Evolutionary conservation across 1,284 basidiomycete species (phyloP).

Genomic region (Cryptococcus wingfieldii): DNA sequence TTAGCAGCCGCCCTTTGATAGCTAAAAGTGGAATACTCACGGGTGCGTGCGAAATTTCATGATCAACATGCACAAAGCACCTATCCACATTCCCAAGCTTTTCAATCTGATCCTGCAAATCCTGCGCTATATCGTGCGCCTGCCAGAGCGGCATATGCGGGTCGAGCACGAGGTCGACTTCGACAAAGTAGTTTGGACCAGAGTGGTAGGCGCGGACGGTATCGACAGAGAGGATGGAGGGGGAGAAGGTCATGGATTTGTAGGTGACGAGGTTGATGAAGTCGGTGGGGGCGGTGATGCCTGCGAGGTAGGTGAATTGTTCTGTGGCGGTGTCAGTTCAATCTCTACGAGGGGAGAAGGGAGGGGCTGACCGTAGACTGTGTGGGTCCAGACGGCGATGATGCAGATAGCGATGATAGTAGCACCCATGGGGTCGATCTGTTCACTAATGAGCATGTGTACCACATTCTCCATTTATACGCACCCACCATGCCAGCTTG

Average conservation of each 20-base stretch:
- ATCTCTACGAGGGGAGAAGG: neutral
- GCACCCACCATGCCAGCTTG: slow-evolving; percentile 54
- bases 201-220: slow-evolving; percentile 80
- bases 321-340: slow-evolving; percentile 23
- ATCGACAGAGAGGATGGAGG: slow-evolving; percentile 80
- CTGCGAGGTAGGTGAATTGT: slow-evolving; percentile 83
- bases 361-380: slow-evolving; percentile 56
- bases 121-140: slow-evolving; percentile 87
- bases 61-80: slow-evolving; percentile 90
- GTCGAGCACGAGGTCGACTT: slow-evolving; percentile 90
- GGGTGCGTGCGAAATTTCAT: slow-evolving; percentile 72
- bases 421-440: slow-evolving; percentile 50
- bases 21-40: slow-evolving; percentile 22
- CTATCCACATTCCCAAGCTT: slow-evolving; percentile 83
- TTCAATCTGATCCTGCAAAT: slow-evolving; percentile 91
- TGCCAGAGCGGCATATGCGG: slow-evolving; percentile 83
- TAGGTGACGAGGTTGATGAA: slow-evolving; percentile 88
- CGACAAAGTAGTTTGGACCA: slow-evolving; percentile 78
- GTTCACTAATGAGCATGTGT: neutral
- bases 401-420: slow-evolving; percentile 68
- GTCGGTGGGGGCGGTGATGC: slow-evolving; percentile 83
- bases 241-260: slow-evolving; percentile 82
- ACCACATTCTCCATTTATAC: neutral
- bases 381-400: slow-evolving; percentile 72
- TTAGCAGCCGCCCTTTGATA: too few species aligned